Conservation (phyloP, 1,284 basidiomycete species). For the Leccinum fallax region DNA sequence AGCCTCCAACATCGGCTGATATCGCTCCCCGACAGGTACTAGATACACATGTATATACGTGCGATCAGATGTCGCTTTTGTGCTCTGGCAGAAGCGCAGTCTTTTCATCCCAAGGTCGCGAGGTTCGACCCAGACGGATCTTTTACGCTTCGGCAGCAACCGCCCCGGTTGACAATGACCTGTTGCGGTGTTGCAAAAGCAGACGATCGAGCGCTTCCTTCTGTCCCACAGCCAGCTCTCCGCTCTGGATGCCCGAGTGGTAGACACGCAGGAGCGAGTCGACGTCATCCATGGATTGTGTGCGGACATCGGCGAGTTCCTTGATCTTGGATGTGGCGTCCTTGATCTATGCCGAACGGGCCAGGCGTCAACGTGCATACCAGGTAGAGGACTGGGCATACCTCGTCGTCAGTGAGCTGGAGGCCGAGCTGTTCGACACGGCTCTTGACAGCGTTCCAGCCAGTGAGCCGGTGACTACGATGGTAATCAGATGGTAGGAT, state of each 20-base stretch:
- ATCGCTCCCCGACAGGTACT: constrained; percentile 9
- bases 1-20: constrained; percentile 6
- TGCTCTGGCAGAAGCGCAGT: background rate
- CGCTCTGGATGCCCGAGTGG: constrained; percentile 87
- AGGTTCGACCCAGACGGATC: background rate
- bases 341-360: constrained; percentile 67
- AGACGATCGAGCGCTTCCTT: constrained; percentile 84
- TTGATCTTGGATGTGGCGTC: constrained; percentile 99
- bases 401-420: constrained; percentile 82
- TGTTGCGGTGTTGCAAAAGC: constrained; percentile 70
- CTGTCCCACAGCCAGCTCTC: constrained; percentile 86
- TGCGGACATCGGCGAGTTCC: constrained; percentile 97
- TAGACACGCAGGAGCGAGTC: constrained; percentile 96
- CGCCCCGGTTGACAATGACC: constrained; percentile 23
- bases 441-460: constrained; percentile 99
- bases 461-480: constrained; percentile 85
- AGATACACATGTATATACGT: constrained; percentile 11
- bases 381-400: constrained; percentile 31
- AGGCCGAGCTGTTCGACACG: constrained; percentile 97
- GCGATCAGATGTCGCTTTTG: constrained; percentile 24
- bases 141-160: constrained; percentile 15
- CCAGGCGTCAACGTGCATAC: constrained; percentile 1
- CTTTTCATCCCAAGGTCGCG: background rate
- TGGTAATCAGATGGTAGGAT: constrained; percentile 11
- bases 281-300: constrained; percentile 99